These are phyloP conservation scores for Synura sp. DNA, from an alignment of 352 stramenopile genomes.

Conservation along the genomic window DNA sequence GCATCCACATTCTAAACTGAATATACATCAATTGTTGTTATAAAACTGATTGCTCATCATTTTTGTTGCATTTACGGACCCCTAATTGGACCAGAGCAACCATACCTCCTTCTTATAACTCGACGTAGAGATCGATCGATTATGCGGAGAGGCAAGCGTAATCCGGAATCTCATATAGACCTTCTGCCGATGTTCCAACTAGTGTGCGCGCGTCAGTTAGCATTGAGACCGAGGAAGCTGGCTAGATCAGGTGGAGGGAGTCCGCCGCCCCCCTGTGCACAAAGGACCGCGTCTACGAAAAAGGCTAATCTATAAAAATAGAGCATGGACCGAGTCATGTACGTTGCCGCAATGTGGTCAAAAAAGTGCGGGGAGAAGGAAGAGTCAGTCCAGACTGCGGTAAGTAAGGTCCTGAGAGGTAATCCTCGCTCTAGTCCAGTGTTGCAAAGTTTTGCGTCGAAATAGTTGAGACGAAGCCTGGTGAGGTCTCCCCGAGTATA, in stretches of 20 bases:
- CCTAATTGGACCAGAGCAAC: too few relatives aligned
- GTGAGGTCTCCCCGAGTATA: neutral
- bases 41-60: too few relatives aligned
- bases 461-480: neutral
- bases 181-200: too few relatives aligned
- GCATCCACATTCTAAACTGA: too few relatives aligned
- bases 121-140: slow-evolving; percentile 17
- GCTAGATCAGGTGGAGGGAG: slow-evolving; percentile 5
- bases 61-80: too few relatives aligned
- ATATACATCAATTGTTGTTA: too few relatives aligned
- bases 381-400: slow-evolving; percentile 1
- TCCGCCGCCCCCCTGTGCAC: neutral
- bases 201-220: neutral
- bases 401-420: slow-evolving; percentile 1
- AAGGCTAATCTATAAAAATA: neutral
- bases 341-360: slow-evolving; percentile 7
- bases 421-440: slow-evolving; percentile 6
- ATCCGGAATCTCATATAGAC: slow-evolving; percentile 5
- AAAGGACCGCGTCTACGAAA: neutral
- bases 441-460: neutral
- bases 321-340: neutral
- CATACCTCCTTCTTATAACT: too few relatives aligned
- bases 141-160: neutral
- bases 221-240: neutral
- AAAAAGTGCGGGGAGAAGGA: slow-evolving; percentile 26